Conservation (phyloP, 495 filamentous ascomycete genomes). For the Annulohypoxylon maeteangense region DNA sequence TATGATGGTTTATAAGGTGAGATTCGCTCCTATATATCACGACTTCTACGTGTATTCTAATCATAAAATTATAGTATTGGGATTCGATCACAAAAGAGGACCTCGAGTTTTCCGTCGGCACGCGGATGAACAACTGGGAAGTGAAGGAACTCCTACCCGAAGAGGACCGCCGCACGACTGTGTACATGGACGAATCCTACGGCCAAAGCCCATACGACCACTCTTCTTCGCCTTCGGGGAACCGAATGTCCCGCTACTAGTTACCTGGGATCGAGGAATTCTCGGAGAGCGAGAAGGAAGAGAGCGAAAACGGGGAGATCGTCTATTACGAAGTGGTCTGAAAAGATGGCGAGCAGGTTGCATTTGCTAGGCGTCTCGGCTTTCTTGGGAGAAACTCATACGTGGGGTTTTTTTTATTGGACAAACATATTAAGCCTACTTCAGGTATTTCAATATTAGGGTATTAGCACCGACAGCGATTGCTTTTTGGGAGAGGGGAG, state of each 20-base stretch:
- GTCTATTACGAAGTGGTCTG: conserved; percentile 25
- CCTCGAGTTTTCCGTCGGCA: conserved; percentile 96
- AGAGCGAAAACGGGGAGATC: conserved; percentile 12
- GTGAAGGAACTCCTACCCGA: conserved; percentile 94
- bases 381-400: conserved; percentile 19
- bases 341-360: conserved; percentile 15
- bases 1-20: conserved; percentile 99
- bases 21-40: conserved; percentile 37
- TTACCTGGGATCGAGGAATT: conserved; percentile 32
- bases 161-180: conserved; percentile 81
- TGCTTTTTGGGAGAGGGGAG: neutral
- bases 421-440: conserved; percentile 29
- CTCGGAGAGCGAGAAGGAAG: conserved; percentile 15
- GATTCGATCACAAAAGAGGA: conserved; percentile 99
- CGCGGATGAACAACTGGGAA: conserved; percentile 96
- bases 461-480: conserved; percentile 28
- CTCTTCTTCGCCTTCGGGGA: conserved; percentile 54
- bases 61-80: conserved; percentile 77
- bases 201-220: conserved; percentile 57
- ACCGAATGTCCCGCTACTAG: conserved; percentile 52
- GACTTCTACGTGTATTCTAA: conserved; percentile 6
- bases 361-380: conserved; percentile 41
- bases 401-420: conserved; percentile 10
- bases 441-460: conserved; percentile 25
- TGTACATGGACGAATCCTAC: conserved; percentile 74